Conservation (phyloP, 108 stramenopile species). For the Cafeteria roenbergensis region DNA sequence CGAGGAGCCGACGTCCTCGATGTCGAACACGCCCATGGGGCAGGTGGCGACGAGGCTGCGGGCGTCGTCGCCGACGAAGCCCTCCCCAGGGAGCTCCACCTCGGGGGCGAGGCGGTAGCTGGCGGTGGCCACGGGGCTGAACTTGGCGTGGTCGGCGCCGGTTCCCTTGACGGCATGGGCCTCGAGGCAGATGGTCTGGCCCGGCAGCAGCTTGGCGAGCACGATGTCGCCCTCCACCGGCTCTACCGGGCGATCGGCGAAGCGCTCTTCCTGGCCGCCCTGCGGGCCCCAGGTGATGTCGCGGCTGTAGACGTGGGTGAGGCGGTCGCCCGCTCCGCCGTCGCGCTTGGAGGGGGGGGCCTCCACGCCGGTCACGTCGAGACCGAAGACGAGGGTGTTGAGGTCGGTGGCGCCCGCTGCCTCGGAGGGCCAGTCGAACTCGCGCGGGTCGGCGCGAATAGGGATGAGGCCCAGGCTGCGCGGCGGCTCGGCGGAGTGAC, state of each 20-base stretch:
- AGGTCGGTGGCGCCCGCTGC: too few species aligned
- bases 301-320: slow-evolving; percentile 5
- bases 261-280: slow-evolving; percentile 62
- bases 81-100: slow-evolving; percentile 45
- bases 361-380: slow-evolving; percentile 53
- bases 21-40: slow-evolving; percentile 66
- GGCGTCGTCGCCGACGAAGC: slow-evolving; percentile 63
- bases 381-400: slow-evolving; percentile 74
- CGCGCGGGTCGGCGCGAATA: slow-evolving; percentile 33
- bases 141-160: slow-evolving; percentile 95
- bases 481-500: too few species aligned
- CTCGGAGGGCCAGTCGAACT: slow-evolving; percentile 13
- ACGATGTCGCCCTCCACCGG: slow-evolving; percentile 77
- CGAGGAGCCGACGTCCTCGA: slow-evolving; percentile 33
- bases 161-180: slow-evolving; percentile 69
- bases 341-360: slow-evolving; percentile 25
- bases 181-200: slow-evolving; percentile 74
- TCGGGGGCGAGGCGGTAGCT: slow-evolving; percentile 70
- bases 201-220: slow-evolving; percentile 81
- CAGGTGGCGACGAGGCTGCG: slow-evolving; percentile 61
- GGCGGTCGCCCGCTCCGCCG: not conserved
- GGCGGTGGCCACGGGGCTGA: slow-evolving; percentile 85
- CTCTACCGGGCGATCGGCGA: slow-evolving; percentile 37
- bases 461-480: slow-evolving; percentile 41
- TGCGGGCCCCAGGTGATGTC: slow-evolving; percentile 45